These are phyloP conservation scores for Domatiomyces catenatus DNA, from an alignment of 2,329 filamentous ascomycete species.

Conservation along the genomic window DNA sequence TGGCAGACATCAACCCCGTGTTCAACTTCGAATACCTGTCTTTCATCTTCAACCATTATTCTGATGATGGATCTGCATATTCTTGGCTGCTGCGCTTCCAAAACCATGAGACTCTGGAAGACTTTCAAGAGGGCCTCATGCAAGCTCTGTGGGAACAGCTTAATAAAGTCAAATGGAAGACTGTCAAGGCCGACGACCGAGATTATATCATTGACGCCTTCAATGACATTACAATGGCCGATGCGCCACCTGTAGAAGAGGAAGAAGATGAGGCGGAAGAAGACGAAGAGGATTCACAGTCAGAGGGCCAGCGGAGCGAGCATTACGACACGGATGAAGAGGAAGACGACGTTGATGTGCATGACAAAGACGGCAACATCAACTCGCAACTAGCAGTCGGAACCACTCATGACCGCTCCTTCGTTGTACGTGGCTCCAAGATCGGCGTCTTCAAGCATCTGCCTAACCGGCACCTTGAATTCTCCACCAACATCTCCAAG, in stretches of 20 bases:
- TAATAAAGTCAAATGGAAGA: slow-evolving; percentile 87
- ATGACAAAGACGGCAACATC: slow-evolving; percentile 60
- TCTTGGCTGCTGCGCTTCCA: slow-evolving; percentile 93
- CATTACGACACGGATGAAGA: slow-evolving; percentile 64
- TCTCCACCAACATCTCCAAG: slow-evolving; percentile 93
- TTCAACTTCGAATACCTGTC: slow-evolving; percentile 99
- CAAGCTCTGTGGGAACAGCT: slow-evolving; percentile 92
- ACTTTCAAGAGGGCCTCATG: slow-evolving; percentile 87
- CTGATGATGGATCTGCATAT: slow-evolving; percentile 72
- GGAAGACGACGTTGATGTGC: slow-evolving; percentile 55
- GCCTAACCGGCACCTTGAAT: slow-evolving; percentile 78
- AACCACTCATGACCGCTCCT: slow-evolving; percentile 92
- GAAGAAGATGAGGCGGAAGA: slow-evolving; percentile 43
- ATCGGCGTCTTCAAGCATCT: slow-evolving; percentile 99
- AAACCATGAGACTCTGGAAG: slow-evolving; percentile 62
- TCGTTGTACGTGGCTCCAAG: slow-evolving; percentile 91
- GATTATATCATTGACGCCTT: slow-evolving; percentile 95
- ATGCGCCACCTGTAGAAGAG: slow-evolving; percentile 45
- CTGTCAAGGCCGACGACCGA: slow-evolving; percentile 78
- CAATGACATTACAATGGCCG: slow-evolving; percentile 84
- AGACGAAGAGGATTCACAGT: slow-evolving; percentile 41
- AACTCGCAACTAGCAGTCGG: slow-evolving; percentile 93
- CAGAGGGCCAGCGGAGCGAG: slow-evolving; percentile 54
- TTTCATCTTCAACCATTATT: slow-evolving; percentile 97
- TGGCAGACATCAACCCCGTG: slow-evolving; percentile 88